These are phyloP conservation scores for Stylosanthes scabra DNA, from an alignment of 331 rosid genomes.

Conservation along the genomic window DNA sequence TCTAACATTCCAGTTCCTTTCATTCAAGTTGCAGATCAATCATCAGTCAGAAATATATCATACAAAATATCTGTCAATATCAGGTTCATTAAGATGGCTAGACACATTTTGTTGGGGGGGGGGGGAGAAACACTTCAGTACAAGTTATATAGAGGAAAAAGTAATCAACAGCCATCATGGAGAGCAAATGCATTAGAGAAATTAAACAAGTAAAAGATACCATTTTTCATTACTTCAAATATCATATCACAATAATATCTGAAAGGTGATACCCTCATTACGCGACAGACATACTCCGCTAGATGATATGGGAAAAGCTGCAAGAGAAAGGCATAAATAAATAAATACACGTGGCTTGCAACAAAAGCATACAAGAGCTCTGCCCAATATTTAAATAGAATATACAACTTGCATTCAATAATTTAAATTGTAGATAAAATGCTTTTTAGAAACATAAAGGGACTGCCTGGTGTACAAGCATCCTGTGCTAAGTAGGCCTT, in stretches of 20 bases:
- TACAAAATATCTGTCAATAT: conserved; percentile 15
- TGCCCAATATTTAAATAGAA: neutral
- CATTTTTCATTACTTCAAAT: conserved; percentile 96
- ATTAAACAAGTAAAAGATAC: conserved; percentile 51
- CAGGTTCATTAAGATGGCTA: conserved; percentile 8
- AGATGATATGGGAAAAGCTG: conserved; percentile 99
- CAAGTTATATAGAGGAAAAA: conserved; percentile 24
- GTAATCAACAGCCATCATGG: conserved; percentile 22
- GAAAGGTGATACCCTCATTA: conserved; percentile 96
- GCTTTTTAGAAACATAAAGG: neutral
- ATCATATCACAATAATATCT: conserved; percentile 98
- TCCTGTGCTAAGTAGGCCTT: too few species aligned
- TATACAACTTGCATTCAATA: neutral
- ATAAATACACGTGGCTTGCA: conserved; percentile 29
- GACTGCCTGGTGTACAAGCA: too few species aligned
- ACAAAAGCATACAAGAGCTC: conserved; percentile 23
- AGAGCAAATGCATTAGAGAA: conserved; percentile 35
- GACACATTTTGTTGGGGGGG: too few species aligned
- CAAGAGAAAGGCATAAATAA: conserved; percentile 43
- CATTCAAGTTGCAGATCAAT: conserved; percentile 24
- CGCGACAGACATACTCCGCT: conserved; percentile 92
- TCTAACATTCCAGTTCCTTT: conserved; percentile 2
- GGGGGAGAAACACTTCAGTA: conserved; percentile 1
- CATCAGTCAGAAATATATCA: neutral
- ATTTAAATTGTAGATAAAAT: conserved; percentile 5